Percentiles rank a stretch among this genome's conserved stretches.
Conservation (phyloP, 2,329 filamentous ascomycete genomes). For the Cordyceps militaris region DNA sequence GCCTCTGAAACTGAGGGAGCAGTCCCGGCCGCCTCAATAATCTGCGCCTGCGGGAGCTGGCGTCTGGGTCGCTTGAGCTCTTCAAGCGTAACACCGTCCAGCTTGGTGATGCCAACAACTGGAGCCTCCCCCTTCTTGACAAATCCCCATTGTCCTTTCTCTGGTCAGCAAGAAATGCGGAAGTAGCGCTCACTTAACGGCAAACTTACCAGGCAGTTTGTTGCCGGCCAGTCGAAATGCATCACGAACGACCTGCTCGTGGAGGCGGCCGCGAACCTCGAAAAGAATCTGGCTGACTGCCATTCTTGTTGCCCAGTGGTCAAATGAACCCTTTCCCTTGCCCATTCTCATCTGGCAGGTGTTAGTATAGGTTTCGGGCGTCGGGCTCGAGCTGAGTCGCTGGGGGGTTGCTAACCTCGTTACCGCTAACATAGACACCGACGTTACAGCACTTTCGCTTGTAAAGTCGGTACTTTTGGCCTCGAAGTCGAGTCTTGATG, state of each 20-base stretch:
- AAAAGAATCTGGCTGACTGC: slow-evolving; percentile 88
- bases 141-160: slow-evolving; percentile 75
- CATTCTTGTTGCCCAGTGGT: slow-evolving; percentile 89
- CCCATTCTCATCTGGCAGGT: slow-evolving; percentile 76
- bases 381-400: neutral
- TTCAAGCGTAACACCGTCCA: slow-evolving; percentile 77
- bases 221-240: slow-evolving; percentile 90
- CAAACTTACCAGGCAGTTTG: slow-evolving; percentile 75
- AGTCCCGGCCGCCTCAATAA: slow-evolving; percentile 25
- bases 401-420: slow-evolving; percentile 61
- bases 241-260: slow-evolving; percentile 91
- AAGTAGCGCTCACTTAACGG: neutral
- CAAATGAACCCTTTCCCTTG: slow-evolving; percentile 96
- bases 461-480: slow-evolving; percentile 87
- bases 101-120: slow-evolving; percentile 86
- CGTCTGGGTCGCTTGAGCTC: slow-evolving; percentile 75
- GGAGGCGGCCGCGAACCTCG: slow-evolving; percentile 82
- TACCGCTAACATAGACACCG: slow-evolving; percentile 90
- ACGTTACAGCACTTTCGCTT: slow-evolving; percentile 88
- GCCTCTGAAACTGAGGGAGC: slow-evolving; percentile 25
- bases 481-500: slow-evolving; percentile 80
- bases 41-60: slow-evolving; percentile 44
- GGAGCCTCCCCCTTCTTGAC: slow-evolving; percentile 87
- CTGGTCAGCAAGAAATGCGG: slow-evolving; percentile 17
- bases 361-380: slow-evolving; percentile 2